A percentile compares a stretch with the other conserved stretches of the same genome.
These are phyloP conservation scores for Solanum rostratum DNA, from an alignment of 257 asterid species.

Conservation along the genomic window DNA sequence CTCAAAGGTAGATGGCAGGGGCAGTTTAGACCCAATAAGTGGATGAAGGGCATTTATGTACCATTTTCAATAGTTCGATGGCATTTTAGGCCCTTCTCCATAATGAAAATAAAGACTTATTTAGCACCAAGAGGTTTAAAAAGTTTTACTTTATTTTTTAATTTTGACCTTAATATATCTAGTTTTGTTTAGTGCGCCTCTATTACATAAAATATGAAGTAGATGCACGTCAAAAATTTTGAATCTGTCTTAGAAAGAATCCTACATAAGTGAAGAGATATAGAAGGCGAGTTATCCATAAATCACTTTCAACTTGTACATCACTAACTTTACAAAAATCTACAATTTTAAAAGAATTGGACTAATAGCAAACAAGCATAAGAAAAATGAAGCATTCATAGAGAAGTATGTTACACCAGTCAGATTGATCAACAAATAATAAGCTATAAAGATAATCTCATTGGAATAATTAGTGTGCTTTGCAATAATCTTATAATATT, in stretches of 20 bases:
- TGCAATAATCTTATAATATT: neutral
- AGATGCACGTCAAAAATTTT: neutral
- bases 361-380: neutral
- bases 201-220: neutral
- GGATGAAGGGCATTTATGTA: no score
- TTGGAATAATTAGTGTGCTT: neutral
- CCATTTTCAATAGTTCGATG: no score
- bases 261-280: neutral
- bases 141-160: neutral
- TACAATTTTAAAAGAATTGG: neutral
- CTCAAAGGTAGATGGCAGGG: no score
- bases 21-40: no score
- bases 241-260: neutral
- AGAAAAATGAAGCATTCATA: neutral
- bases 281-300: neutral
- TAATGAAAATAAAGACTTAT: no score
- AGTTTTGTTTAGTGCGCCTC: neutral
- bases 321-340: neutral
- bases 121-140: neutral
- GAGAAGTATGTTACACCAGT: neutral
- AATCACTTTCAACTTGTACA: neutral
- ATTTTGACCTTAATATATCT: neutral
- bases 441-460: neutral
- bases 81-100: no score
- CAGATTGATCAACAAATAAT: neutral